Evolutionary conservation across 2,329 filamentous ascomycete species (phyloP).

Genomic region (Fusarium mundagurra): DNA sequence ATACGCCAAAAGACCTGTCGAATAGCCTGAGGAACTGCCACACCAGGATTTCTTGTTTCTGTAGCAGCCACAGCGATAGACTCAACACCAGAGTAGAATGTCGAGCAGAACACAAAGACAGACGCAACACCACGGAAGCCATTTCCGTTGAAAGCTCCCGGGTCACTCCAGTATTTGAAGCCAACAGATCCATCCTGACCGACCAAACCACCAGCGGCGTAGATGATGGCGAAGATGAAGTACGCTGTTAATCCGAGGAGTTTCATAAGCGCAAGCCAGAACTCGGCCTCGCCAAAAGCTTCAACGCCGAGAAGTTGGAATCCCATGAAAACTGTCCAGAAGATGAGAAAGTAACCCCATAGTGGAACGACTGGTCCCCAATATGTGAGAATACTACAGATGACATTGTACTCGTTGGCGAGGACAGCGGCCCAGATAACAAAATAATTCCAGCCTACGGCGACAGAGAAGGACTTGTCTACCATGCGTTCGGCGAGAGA

Average conservation of each 20-base stretch:
- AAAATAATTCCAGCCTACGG: constrained; percentile 78
- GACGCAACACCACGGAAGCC: constrained; percentile 72
- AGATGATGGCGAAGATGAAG: constrained; percentile 78
- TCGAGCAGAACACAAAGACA: constrained; percentile 76
- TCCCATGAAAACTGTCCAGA: constrained; percentile 75
- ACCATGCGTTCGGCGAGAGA: constrained; percentile 76
- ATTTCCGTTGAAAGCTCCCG: constrained; percentile 73
- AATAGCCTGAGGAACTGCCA: constrained; percentile 66
- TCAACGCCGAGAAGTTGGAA: constrained; percentile 78
- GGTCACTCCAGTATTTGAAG: constrained; percentile 76
- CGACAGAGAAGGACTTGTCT: constrained; percentile 74
- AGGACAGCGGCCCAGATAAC: constrained; percentile 74
- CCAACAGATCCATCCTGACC: constrained; percentile 69
- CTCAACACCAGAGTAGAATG: constrained; percentile 75
- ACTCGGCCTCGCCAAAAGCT: constrained; percentile 82
- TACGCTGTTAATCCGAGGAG: constrained; percentile 75
- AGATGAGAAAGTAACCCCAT: constrained; percentile 77
- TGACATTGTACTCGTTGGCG: constrained; percentile 77
- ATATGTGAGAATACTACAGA: constrained; percentile 72
- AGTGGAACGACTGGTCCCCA: constrained; percentile 70
- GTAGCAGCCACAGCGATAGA: constrained; percentile 71
- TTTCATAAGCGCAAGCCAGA: constrained; percentile 81
- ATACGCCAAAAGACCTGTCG: constrained; percentile 71
- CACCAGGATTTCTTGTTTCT: constrained; percentile 67
- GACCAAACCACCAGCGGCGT: constrained; percentile 72